These are phyloP conservation scores for Penicillium parvum DNA, from an alignment of 495 filamentous ascomycete genomes.

Conservation along the genomic window DNA sequence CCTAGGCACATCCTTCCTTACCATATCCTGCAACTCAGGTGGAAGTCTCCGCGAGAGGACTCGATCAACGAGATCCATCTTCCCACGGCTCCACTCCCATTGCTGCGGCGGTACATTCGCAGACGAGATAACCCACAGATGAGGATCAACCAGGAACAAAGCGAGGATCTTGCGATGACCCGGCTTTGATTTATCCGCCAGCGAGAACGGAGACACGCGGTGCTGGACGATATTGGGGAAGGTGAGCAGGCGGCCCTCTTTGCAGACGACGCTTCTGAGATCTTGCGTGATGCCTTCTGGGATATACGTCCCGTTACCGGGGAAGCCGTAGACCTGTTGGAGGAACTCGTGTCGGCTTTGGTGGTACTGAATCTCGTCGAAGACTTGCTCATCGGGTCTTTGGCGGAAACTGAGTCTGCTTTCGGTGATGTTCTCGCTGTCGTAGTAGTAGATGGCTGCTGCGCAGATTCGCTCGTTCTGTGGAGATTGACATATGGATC, in stretches of 20 bases:
- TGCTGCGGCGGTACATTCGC: conserved; percentile 55
- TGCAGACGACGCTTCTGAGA: conserved; percentile 29
- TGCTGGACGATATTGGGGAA: conserved; percentile 47
- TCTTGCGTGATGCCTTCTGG: conserved; percentile 25
- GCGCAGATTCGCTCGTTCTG: conserved; percentile 56
- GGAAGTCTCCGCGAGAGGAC: background rate
- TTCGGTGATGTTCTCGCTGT: conserved; percentile 56
- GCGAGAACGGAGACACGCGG: conserved; percentile 45
- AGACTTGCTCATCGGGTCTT: conserved; percentile 9
- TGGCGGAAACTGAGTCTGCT: conserved; percentile 52
- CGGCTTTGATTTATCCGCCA: conserved; percentile 47
- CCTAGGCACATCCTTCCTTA: conserved; percentile 18
- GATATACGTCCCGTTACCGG: background rate
- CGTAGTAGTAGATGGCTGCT: conserved; percentile 60
- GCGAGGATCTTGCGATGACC: conserved; percentile 56
- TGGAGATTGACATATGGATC: too few relatives aligned
- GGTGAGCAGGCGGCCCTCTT: conserved; percentile 29
- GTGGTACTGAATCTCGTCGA: conserved; percentile 14
- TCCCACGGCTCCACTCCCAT: conserved; percentile 33
- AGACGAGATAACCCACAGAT: conserved; percentile 47
- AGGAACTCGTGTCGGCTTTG: conserved; percentile 1
- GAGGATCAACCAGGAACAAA: conserved; percentile 55
- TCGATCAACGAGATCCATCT: background rate
- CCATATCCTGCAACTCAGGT: conserved; percentile 13
- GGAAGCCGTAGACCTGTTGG: conserved; percentile 27